These are phyloP conservation scores for Dendrobium huoshanense DNA, from an alignment of 106 monocot species.

Conservation along the genomic window DNA sequence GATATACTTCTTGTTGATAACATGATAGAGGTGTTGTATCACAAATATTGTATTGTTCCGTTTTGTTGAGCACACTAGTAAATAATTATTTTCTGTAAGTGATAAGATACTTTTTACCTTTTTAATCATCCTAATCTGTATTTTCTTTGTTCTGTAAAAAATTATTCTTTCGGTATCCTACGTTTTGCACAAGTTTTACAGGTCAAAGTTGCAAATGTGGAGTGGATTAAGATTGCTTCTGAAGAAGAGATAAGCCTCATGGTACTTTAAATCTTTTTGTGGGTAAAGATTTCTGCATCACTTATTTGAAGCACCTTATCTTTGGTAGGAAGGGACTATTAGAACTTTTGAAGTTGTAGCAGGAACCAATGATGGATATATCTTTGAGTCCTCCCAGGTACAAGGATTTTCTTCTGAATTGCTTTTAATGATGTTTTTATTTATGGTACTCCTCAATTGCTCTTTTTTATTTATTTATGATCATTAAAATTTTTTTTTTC, in stretches of 20 bases:
- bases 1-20: no score
- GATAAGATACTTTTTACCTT: neutral
- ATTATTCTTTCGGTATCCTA: neutral
- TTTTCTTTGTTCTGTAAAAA: neutral
- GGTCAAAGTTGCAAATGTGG: slow-evolving; percentile 81
- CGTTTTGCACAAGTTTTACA: slow-evolving; percentile 19
- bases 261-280: slow-evolving; percentile 35
- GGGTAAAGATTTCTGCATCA: neutral
- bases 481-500: neutral
- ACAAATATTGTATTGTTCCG: no score
- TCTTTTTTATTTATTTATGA: neutral
- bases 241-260: slow-evolving; percentile 68
- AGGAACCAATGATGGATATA: slow-evolving; percentile 68
- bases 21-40: no score
- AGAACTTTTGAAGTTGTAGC: slow-evolving; percentile 59
- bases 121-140: neutral
- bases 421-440: neutral
- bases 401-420: neutral
- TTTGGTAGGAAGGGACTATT: slow-evolving; percentile 62
- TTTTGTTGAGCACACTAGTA: no score
- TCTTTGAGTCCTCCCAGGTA: slow-evolving; percentile 89
- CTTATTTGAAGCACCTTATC: neutral
- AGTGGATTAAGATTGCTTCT: slow-evolving; percentile 86
- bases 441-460: neutral
- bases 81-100: neutral